A percentile compares a stretch with the other conserved stretches of the same genome.
These are phyloP conservation scores for Fragosphaeria purpurea DNA, from an alignment of 2,329 filamentous ascomycete genomes.

Conservation along the genomic window DNA sequence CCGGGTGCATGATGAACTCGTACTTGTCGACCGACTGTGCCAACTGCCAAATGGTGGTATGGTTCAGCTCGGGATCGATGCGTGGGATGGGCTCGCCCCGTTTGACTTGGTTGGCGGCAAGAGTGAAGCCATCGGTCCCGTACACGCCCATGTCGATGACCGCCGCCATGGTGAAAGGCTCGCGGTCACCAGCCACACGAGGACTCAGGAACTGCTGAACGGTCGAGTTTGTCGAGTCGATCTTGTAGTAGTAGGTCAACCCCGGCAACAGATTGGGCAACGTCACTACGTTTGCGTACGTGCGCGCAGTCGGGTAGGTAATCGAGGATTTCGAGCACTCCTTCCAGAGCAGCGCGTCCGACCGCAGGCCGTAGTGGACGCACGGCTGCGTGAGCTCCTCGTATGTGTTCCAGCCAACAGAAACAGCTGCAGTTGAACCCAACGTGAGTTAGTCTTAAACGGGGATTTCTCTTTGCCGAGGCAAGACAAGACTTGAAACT, in stretches of 20 bases:
- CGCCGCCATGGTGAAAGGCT: constrained; percentile 39
- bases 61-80: constrained; percentile 41
- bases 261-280: constrained; percentile 35
- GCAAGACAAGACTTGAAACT: neutral
- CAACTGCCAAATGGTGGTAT: constrained; percentile 46
- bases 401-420: constrained; percentile 49
- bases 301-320: constrained; percentile 43
- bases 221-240: constrained; percentile 43
- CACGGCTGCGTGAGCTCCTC: constrained; percentile 33
- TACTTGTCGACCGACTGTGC: constrained; percentile 41
- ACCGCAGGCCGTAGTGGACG: constrained; percentile 39
- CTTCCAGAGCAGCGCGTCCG: constrained; percentile 23
- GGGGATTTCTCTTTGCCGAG: no score
- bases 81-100: constrained; percentile 33
- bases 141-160: constrained; percentile 47
- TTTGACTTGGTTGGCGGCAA: constrained; percentile 31
- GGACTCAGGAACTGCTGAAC: constrained; percentile 43
- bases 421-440: constrained; percentile 28
- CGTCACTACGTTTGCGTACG: constrained; percentile 38
- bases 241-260: constrained; percentile 51
- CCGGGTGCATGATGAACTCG: constrained; percentile 42
- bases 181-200: constrained; percentile 40
- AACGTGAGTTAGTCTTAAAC: no score
- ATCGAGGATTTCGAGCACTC: constrained; percentile 31
- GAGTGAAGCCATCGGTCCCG: constrained; percentile 40